Evolutionary conservation across 1,284 basidiomycete species (phyloP), one percentile per base, ranked within the genome.

Genomic region (Gastroboletus turbinatus): DNA sequence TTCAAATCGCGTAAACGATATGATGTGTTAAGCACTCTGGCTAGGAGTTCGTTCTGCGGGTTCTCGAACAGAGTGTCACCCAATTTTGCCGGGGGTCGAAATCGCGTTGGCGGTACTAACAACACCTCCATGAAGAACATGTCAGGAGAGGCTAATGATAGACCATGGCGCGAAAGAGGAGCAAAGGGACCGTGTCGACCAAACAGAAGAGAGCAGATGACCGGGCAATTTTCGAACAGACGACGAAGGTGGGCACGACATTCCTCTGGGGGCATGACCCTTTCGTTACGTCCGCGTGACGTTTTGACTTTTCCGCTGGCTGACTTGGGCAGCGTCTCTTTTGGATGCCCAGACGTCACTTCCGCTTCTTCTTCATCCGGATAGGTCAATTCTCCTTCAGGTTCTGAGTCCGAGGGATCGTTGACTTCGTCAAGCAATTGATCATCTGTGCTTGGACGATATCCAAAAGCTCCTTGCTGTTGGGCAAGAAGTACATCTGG

Each of bases 71-170:
- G 80, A 59, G 85, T 88, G 61, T 97, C 97, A 52, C 89, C 93
- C 89, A 99, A 87, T 68, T 88, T 90, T 16, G 93, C 85, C 3
- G 97, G 92, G 1, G 97, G 97, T 44, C 97, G 87, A 80, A 98
- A 99, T 43, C 96, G 90, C 9, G 94, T 97, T 23, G 97, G 97
- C 23, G 96, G 84, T 35, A 99, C 91, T 30, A 94, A 86, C 32
- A 99, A 72, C 52, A 92, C 94, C 38, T 96, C 92, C 78, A 99
- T 80, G 80, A 99, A 99, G 76, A 99, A 99, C 82, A 98, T 94
- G 70, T 97, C 96, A 46, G 94, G 90, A 43, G 88, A 92, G 27
- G 92, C 90, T 40, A 81, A 68, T 17, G 84, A 84, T 11, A 88
- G 71, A 43, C 80, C 81, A 33, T 81, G 75, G 19, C 73, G 67